Percentiles rank a stretch among this genome's conserved stretches.
Evolutionary conservation across 352 stramenopile genomes (phyloP).

Genomic region (Blastocystis sp.): DNA sequence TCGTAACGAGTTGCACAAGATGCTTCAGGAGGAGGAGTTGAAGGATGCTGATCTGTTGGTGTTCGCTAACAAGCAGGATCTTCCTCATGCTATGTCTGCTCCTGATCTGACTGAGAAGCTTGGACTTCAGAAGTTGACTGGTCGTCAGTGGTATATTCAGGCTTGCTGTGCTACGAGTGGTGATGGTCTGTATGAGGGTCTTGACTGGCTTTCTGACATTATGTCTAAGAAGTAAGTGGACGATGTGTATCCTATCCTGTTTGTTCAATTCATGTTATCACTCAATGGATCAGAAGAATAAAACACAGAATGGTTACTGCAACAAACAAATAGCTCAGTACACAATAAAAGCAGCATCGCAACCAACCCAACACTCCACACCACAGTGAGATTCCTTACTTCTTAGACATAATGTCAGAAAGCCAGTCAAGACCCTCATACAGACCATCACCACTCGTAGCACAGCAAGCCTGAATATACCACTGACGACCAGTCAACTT

Average conservation of each 20-base stretch:
- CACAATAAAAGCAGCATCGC: no score
- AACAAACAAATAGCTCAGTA: no score
- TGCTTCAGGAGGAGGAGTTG: constrained; percentile 96
- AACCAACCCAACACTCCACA: no score
- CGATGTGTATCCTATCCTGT: no score
- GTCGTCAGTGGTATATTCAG: constrained; percentile 99
- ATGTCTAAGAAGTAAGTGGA: constrained; percentile 76
- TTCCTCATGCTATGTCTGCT: constrained; percentile 93
- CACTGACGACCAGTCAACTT: constrained; percentile 92
- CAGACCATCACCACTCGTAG: constrained; percentile 93
- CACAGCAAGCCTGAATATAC: constrained; percentile 99
- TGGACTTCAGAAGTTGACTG: constrained; percentile 89
- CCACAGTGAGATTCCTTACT: constrained; percentile 67
- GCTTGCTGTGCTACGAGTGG: constrained; percentile 95
- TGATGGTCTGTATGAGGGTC: constrained; percentile 95
- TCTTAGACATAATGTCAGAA: constrained; percentile 80
- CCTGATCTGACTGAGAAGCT: constrained; percentile 98
- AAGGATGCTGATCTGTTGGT: constrained; percentile 92
- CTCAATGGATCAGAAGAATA: no score
- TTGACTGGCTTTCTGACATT: constrained; percentile 91
- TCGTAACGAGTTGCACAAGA: constrained; percentile 92
- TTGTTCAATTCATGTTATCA: no score
- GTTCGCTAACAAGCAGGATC: constrained; percentile 99
- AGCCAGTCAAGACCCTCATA: constrained; percentile 99
- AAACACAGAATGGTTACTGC: no score